phyloP scores from a whole-genome alignment of 441 rosid species.

The Omphalea diandra region DNA sequence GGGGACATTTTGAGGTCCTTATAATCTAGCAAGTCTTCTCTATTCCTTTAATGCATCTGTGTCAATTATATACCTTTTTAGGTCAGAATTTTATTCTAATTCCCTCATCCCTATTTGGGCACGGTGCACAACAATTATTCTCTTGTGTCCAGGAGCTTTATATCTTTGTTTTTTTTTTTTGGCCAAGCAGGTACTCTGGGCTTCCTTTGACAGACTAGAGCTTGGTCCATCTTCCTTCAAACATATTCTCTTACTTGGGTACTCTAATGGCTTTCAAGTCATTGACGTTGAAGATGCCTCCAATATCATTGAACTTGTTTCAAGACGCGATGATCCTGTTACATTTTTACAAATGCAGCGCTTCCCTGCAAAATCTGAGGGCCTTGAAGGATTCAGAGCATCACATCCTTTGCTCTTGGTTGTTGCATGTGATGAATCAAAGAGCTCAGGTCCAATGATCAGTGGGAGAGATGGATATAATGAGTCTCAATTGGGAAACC shows the following conservation, averaged over 20 bases:
- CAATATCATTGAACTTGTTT: slow-evolving; percentile 71
- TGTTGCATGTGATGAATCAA: slow-evolving; percentile 77
- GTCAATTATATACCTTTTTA: background rate
- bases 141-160: slow-evolving; percentile 14
- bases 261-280: slow-evolving; percentile 92
- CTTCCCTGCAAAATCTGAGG: slow-evolving; percentile 57
- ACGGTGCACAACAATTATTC: background rate
- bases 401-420: slow-evolving; percentile 89
- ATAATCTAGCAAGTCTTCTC: background rate
- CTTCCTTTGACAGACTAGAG: slow-evolving; percentile 84
- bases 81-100: background rate
- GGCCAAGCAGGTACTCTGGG: slow-evolving; percentile 77
- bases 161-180: slow-evolving; percentile 24
- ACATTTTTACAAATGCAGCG: slow-evolving; percentile 93
- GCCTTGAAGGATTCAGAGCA: slow-evolving; percentile 66
- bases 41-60: background rate
- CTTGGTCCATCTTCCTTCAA: slow-evolving; percentile 55
- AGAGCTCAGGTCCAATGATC: slow-evolving; percentile 36
- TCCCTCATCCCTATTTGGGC: background rate
- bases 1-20: background rate
- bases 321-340: slow-evolving; percentile 81
- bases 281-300: slow-evolving; percentile 83
- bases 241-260: slow-evolving; percentile 81
- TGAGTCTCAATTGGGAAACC: slow-evolving; percentile 52
- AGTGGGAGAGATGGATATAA: slow-evolving; percentile 55